These are phyloP conservation scores for Eustoma russellianum DNA, from an alignment of 257 asterid species.

Conservation along the genomic window DNA sequence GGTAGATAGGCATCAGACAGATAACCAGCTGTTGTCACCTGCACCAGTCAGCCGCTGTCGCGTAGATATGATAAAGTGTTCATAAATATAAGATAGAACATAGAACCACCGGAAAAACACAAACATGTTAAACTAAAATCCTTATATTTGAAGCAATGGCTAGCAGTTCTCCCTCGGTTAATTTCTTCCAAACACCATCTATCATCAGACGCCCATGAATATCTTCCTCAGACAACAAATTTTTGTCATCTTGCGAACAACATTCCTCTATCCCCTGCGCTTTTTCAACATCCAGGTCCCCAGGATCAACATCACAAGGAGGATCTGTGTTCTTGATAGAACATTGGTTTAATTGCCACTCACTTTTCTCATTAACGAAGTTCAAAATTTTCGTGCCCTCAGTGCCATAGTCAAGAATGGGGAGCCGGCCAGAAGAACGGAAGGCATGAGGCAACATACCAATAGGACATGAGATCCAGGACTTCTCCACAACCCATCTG, in stretches of 20 bases:
- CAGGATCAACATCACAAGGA: too few relatives aligned
- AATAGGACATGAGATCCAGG: conserved; percentile 76
- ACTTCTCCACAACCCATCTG: conserved; percentile 41
- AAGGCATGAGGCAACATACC: conserved; percentile 63
- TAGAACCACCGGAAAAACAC: too few relatives aligned
- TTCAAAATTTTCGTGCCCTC: conserved; percentile 13
- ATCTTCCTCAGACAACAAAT: conserved; percentile 12
- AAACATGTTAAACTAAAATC: conserved; percentile 12
- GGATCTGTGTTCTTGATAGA: too few relatives aligned
- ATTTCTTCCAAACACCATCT: conserved; percentile 59
- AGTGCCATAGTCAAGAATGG: conserved; percentile 34
- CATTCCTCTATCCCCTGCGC: conserved; percentile 13
- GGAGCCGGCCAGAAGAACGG: conserved; percentile 53
- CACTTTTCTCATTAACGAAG: conserved; percentile 12
- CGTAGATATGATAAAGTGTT: too few relatives aligned
- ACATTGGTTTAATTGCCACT: too few relatives aligned
- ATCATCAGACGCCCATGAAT: conserved; percentile 48
- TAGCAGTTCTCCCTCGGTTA: conserved; percentile 35
- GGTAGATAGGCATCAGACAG: too few relatives aligned
- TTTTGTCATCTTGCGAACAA: conserved; percentile 6
- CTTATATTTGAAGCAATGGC: conserved; percentile 52
- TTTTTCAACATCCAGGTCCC: too few relatives aligned
- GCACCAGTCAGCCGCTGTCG: too few relatives aligned
- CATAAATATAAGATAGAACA: too few relatives aligned
- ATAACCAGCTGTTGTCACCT: too few relatives aligned